These are phyloP conservation scores for Microbotryomycetes sp. DNA, from an alignment of 1,284 basidiomycete species.

Conservation along the genomic window DNA sequence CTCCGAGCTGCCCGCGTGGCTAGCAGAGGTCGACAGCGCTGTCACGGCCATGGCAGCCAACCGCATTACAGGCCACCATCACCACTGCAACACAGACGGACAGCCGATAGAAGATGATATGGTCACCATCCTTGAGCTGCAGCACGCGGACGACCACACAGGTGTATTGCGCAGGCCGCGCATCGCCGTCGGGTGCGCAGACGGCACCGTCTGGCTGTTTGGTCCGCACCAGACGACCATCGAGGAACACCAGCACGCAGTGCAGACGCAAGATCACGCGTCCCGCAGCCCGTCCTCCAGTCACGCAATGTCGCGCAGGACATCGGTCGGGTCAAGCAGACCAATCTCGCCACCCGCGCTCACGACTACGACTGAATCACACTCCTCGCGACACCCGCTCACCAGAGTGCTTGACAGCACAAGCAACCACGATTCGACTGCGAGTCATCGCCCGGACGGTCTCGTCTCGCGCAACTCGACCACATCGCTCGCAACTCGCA, in stretches of 20 bases:
- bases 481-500: background rate
- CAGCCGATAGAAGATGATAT: too few relatives aligned
- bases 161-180: background rate
- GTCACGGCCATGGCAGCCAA: constrained; percentile 11
- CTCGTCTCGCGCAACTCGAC: background rate
- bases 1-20: constrained; percentile 11
- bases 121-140: too few relatives aligned
- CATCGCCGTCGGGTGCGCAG: constrained; percentile 18
- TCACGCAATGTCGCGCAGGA: background rate
- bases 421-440: too few relatives aligned
- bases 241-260: background rate
- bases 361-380: too few relatives aligned
- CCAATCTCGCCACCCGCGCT: too few relatives aligned
- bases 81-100: too few relatives aligned
- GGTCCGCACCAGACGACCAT: too few relatives aligned
- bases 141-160: too few relatives aligned
- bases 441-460: background rate
- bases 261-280: background rate
- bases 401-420: too few relatives aligned
- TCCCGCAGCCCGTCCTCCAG: background rate
- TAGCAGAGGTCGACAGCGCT: constrained; percentile 12
- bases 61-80: background rate
- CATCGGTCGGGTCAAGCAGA: background rate
- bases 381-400: too few relatives aligned
- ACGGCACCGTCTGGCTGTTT: constrained; percentile 26